Percentiles rank a stretch among this genome's conserved stretches.
phyloP scores from a whole-genome alignment of 164 flowering plant genomes.

The Brasenia schreberi region DNA sequence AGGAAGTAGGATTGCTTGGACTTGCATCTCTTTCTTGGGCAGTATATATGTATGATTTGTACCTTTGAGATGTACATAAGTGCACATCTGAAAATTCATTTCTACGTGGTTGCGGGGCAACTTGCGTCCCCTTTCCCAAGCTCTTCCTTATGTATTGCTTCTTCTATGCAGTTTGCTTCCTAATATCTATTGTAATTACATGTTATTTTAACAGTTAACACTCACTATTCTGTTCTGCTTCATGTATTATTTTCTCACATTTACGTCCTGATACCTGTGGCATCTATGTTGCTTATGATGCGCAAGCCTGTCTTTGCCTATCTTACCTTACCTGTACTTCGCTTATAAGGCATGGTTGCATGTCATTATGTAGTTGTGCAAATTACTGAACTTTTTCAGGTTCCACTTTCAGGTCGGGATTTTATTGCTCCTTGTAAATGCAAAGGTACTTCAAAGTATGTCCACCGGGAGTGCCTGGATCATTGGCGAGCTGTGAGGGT shows the following conservation, averaged over 20 bases:
- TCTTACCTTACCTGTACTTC: neutral
- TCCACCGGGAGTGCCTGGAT: slow-evolving; percentile 91
- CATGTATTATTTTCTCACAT: neutral
- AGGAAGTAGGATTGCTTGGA: too few relatives aligned
- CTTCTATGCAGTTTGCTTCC: neutral
- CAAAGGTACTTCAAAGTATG: slow-evolving; percentile 90
- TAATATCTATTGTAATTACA: neutral
- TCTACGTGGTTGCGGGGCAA: too few relatives aligned
- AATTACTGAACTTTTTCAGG: neutral
- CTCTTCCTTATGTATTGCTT: neutral
- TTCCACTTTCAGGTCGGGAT: slow-evolving; percentile 55
- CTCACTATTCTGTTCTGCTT: neutral
- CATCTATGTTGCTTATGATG: neutral
- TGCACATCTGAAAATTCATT: too few relatives aligned
- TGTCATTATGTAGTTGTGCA: neutral
- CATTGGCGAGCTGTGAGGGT: slow-evolving; percentile 95
- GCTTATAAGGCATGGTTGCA: neutral
- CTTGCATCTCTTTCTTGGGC: too few relatives aligned
- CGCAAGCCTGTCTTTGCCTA: neutral
- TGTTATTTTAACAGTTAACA: too few relatives aligned
- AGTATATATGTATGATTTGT: too few relatives aligned
- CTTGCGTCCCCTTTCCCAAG: too few relatives aligned
- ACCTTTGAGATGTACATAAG: too few relatives aligned
- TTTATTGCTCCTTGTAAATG: slow-evolving; percentile 98
- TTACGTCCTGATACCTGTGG: neutral